Percentiles rank a stretch among this genome's conserved stretches.
phyloP scores from a whole-genome alignment of 116 monocot species.

The Trichopus zeylanicus region DNA sequence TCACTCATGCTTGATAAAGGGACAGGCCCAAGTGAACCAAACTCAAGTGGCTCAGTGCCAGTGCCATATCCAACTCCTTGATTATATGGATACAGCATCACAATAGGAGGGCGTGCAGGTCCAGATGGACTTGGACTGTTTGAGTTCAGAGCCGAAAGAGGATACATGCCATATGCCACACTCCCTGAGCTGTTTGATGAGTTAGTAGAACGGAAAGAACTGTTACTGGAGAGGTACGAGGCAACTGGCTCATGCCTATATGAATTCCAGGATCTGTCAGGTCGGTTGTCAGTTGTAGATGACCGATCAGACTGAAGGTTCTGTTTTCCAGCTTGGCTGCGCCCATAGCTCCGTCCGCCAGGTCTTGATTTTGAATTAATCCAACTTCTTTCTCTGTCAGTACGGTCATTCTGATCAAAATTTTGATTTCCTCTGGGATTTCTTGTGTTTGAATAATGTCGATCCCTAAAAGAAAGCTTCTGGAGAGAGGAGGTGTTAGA shows the following conservation, averaged over 20 bases:
- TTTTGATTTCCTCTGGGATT: constrained; percentile 36
- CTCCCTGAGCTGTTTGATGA: constrained; percentile 12
- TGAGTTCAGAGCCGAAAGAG: constrained; percentile 20
- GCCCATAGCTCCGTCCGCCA: constrained; percentile 23
- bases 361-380: constrained; percentile 32
- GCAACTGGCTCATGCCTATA: constrained; percentile 25
- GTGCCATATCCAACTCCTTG: constrained; percentile 26
- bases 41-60: constrained; percentile 40
- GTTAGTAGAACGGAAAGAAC: constrained; percentile 19
- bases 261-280: constrained; percentile 26
- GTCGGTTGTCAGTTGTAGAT: constrained; percentile 17
- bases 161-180: constrained; percentile 30
- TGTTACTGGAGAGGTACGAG: constrained; percentile 13
- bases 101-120: constrained; percentile 26
- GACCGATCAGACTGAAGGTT: constrained; percentile 14
- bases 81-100: constrained; percentile 55
- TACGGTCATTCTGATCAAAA: constrained; percentile 32
- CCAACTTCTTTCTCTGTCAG: constrained; percentile 53
- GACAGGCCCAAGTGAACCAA: constrained; percentile 42
- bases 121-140: constrained; percentile 22
- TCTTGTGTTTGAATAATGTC: constrained; percentile 34
- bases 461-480: constrained; percentile 46
- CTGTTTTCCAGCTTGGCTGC: constrained; percentile 39
- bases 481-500: constrained; percentile 9
- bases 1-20: constrained; percentile 19